Base-by-base conservation (phyloP, 495 filamentous ascomycete genomes). In the Saxispiralis lemnorum region DNA sequence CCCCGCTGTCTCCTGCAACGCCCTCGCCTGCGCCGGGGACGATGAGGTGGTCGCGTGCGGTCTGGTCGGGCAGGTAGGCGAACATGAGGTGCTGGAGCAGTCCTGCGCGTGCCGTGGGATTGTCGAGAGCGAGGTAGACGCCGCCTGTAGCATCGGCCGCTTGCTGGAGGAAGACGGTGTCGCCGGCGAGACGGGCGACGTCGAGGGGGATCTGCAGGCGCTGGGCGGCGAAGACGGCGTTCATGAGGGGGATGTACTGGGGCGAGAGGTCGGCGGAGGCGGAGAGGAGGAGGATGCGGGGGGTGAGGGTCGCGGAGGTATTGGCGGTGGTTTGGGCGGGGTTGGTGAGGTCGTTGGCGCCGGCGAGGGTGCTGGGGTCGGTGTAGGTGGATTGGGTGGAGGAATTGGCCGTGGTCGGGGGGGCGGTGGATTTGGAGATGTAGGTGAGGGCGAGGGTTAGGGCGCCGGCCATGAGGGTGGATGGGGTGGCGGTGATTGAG, bases 231-330 rank as follows among this genome's bases (percentile, higher is more conserved):
- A 97, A 97, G 33, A 95, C 93, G 50, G 76, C 71, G 65, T 96
- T 97, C 87, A 96, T 97, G 38, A 94, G 81, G 1, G 88, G 82
- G 44, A 96, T 95, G 64, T 97, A 97, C 58, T 95, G 87, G 24
- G 79, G 72, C 0, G 88, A 78, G 4, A 85, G 70, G 62, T 83
- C 80, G 47, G 80, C 79, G 18, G 82, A 84, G 24, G 86, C 83
- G 38, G 78, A 84, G 32, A 97, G 59, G 41, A 65, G 53, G 16
- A 63, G 52, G 54, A 96, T 93, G 33, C 92, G 81, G n/a, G 79
- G 93, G 61, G 35, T 69, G 61, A 43, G 69, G 53, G 62, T 56
- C 16, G 51, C 55, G 34, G 40, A 33, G 54, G 57, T 35, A 17
- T 44, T 32, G 31, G 38, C 14, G 2, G 15, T 45, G 38, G 38